Percentiles rank a stretch among this genome's conserved stretches.
Conservation (phyloP, 768 basidiomycete species). For the Amanita muscaria region DNA sequence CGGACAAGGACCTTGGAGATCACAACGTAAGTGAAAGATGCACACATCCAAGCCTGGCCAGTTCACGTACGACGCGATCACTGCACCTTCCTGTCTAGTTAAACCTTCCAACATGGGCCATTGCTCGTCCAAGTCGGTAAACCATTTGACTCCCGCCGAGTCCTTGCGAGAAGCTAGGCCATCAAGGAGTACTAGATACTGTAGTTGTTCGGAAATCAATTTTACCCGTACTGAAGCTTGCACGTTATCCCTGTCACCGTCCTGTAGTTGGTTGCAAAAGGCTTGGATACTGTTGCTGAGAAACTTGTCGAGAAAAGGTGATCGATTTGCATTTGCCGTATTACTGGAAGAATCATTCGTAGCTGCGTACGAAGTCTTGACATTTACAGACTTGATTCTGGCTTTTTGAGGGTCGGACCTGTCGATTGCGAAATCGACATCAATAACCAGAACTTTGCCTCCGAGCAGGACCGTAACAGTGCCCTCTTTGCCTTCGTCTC, state of each 20-base stretch:
- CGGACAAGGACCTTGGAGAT: conserved; percentile 28
- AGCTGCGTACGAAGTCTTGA: conserved; percentile 71
- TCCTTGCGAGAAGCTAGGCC: conserved; percentile 52
- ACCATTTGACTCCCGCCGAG: conserved; percentile 65
- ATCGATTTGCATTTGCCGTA: conserved; percentile 37
- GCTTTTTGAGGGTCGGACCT: conserved; percentile 27
- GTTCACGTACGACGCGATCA: conserved; percentile 42
- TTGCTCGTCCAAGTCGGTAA: conserved; percentile 53
- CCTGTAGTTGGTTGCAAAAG: conserved; percentile 56
- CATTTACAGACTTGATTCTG: conserved; percentile 37
- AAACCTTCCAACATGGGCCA: conserved; percentile 40
- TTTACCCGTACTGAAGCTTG: conserved; percentile 42
- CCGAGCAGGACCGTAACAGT: conserved; percentile 54
- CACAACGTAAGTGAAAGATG: neutral
- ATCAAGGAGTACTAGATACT: conserved; percentile 68
- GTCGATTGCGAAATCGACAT: conserved; percentile 55
- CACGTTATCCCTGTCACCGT: conserved; percentile 43
- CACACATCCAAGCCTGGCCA: neutral
- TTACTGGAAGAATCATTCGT: conserved; percentile 30
- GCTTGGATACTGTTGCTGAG: conserved; percentile 44
- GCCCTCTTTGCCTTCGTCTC: conserved; percentile 46
- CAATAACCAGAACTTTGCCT: conserved; percentile 74
- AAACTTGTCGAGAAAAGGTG: conserved; percentile 54
- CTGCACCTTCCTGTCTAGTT: conserved; percentile 44
- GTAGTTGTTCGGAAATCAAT: conserved; percentile 45